Conservation (phyloP, 257 asterid genomes). For the Buddleja alternifolia region DNA sequence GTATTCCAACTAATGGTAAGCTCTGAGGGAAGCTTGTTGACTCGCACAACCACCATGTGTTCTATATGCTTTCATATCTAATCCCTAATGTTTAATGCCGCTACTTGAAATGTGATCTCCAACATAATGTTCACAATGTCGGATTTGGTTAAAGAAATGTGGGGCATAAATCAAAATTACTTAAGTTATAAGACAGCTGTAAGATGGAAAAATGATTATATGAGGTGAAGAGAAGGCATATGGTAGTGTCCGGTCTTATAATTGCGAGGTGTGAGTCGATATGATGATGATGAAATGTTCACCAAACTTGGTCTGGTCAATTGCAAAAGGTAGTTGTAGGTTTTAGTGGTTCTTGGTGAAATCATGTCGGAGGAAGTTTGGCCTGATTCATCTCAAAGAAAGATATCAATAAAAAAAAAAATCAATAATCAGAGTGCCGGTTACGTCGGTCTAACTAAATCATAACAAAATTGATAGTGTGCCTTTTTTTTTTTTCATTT, state of each 20-base stretch:
- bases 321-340: not conserved
- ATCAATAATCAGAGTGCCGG: too few species aligned
- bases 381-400: too few species aligned
- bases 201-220: slow-evolving; percentile 17
- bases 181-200: not conserved
- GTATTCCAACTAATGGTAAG: too few species aligned
- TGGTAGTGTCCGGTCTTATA: slow-evolving; percentile 8
- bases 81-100: not conserved
- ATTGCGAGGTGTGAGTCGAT: slow-evolving; percentile 22
- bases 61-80: too few species aligned
- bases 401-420: too few species aligned
- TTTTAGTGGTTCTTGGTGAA: slow-evolving; percentile 5
- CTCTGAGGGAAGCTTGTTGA: too few species aligned
- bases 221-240: slow-evolving; percentile 8
- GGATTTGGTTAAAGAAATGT: slow-evolving; percentile 2
- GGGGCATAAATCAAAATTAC: slow-evolving; percentile 14
- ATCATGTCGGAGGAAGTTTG: not conserved
- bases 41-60: too few species aligned
- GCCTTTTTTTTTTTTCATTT: too few species aligned
- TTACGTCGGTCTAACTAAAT: too few species aligned
- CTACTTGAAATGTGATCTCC: slow-evolving; percentile 24
- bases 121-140: slow-evolving; percentile 17
- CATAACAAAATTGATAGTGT: too few species aligned
- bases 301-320: slow-evolving; percentile 28
- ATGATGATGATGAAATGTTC: slow-evolving; percentile 25